Conservation (phyloP, 331 rosid species). For the Acacia pycnantha region DNA sequence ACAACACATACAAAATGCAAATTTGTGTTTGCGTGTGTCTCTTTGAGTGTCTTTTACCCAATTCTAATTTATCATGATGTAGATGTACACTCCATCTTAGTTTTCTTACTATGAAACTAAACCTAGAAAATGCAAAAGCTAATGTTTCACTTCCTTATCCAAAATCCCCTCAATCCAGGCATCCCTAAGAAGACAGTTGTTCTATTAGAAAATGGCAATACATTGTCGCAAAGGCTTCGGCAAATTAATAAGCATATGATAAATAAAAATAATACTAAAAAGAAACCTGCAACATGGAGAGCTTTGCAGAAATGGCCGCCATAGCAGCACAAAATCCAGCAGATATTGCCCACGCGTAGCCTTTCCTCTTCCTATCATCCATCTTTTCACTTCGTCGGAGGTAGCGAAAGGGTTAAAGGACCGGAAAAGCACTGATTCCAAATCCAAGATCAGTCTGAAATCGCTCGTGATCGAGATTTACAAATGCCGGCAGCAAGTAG, state of each 20-base stretch:
- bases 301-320: slow-evolving; percentile 80
- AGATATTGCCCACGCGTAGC: slow-evolving; percentile 76
- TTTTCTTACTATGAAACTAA: neutral
- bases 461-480: neutral
- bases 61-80: neutral
- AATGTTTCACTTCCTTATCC: neutral
- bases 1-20: neutral
- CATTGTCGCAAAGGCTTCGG: neutral
- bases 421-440: neutral
- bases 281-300: slow-evolving; percentile 50
- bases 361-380: slow-evolving; percentile 42
- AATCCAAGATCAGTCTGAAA: neutral
- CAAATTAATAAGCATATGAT: neutral
- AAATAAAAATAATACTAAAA: neutral
- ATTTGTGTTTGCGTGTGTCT: neutral
- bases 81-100: neutral
- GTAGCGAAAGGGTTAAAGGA: neutral
- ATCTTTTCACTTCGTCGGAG: slow-evolving; percentile 20
- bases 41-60: neutral
- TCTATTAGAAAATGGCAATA: neutral
- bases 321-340: slow-evolving; percentile 86
- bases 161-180: neutral
- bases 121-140: neutral
- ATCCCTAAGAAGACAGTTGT: neutral
- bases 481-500: neutral